Base-by-base conservation (phyloP, 1,139 yeast species). In the Saccharomycopsis crataegensis region DNA sequence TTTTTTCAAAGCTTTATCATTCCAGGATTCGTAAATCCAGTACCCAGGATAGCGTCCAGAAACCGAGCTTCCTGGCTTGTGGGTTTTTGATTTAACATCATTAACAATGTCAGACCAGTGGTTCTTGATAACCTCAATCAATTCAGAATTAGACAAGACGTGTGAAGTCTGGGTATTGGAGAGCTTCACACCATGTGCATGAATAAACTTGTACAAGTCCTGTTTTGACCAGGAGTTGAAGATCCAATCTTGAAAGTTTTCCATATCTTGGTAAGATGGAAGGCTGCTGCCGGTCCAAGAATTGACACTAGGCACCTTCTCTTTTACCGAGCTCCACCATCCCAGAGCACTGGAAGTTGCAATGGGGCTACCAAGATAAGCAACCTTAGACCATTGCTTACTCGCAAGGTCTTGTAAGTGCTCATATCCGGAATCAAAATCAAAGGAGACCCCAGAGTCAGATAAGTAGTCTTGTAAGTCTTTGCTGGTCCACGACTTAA, bases 11-110 rank as follows among this genome's bases (percentile, higher is more conserved):
- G 75, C 77, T 6, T 70, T 67, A 12, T 62, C 62, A 38, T 70
- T 66, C 82, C 84, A 80, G 34, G 69, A 61, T 16, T 71, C 64
- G 61, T 76, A 80, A 49, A 78, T 66, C 73, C 79, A 73, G 50
- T 70, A 72, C 9, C 80, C 77, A n/a, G 81, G 77, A 57, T 78
- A 77, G 48, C 65, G 66, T 9, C 79, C 80, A 43, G 79, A 69
- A 12, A 1, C 70, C 65, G 52, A 67, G 61, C 36, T 64, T 61
- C 48, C 65, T 65, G 37, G 73, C 70, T 57, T 76, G 22, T 12
- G 8, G n/a, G 16, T 12, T 36, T 50, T 34, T n/a, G 41, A 65
- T 36, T 64, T 63, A 56, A 70, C 70, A 60, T 71, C 76, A 57
- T 71, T 65, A n/a, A 75, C 74, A 42, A 63, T 53, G 12, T 68